phyloP scores from a whole-genome alignment of 2,329 filamentous ascomycete genomes.

The Verticillium alfalfae region DNA sequence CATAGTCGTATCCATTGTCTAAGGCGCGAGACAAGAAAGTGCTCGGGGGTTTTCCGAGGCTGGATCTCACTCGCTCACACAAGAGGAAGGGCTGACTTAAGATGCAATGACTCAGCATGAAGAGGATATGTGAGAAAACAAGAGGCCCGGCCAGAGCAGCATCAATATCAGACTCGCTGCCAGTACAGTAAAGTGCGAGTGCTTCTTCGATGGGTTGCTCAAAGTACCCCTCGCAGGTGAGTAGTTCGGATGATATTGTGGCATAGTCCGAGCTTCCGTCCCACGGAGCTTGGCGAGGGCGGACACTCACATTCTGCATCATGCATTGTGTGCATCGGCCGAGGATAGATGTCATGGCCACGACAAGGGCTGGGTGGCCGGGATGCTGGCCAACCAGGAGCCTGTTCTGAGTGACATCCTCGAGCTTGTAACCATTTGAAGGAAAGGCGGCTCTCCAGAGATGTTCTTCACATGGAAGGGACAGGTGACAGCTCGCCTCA shows the following conservation, averaged over 20 bases:
- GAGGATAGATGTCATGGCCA: background rate
- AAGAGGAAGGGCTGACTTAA: background rate
- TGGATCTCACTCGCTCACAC: background rate
- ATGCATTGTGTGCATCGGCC: constrained; percentile 1
- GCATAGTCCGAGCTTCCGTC: background rate
- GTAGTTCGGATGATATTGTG: background rate
- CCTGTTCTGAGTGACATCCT: background rate
- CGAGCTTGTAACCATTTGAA: background rate
- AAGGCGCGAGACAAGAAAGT: background rate
- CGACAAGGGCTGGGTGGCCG: background rate
- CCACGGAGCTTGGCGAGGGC: constrained; percentile 1
- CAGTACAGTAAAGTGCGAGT: background rate
- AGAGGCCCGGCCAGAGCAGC: background rate
- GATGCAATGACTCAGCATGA: background rate
- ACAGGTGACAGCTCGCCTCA: constrained; percentile 23
- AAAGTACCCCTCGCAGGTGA: constrained; percentile 1
- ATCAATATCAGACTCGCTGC: background rate
- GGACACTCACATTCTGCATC: background rate
- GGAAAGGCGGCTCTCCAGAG: background rate
- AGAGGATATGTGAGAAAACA: background rate
- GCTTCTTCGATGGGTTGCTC: background rate
- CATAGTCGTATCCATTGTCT: background rate
- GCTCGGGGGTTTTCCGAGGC: background rate
- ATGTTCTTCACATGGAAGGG: constrained; percentile 18
- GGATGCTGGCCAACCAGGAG: background rate